phyloP scores from a whole-genome alignment of 306 rosid genomes.

The Cucurbita maxima region DNA sequence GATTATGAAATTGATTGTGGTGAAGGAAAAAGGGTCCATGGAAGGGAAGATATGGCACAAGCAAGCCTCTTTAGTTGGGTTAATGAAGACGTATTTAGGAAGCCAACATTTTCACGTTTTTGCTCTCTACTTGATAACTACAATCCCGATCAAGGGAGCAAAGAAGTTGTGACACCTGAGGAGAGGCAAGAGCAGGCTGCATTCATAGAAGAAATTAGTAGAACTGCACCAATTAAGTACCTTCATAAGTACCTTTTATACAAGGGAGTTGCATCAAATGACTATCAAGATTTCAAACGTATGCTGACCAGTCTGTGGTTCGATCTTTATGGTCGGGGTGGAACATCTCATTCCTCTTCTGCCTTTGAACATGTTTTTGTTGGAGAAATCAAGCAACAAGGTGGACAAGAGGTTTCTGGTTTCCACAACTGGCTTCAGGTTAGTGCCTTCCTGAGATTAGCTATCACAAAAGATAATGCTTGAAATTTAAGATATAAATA shows the following conservation, averaged over 20 bases:
- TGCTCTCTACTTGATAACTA: constrained; percentile 85
- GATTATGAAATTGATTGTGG: constrained; percentile 93
- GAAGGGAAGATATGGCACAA: constrained; percentile 59
- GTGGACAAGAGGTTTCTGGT: constrained; percentile 60
- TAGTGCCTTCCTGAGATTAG: neutral
- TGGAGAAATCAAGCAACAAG: constrained; percentile 67
- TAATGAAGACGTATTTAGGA: constrained; percentile 50
- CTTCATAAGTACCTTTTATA: constrained; percentile 61
- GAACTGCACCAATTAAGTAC: constrained; percentile 84
- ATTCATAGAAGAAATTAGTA: constrained; percentile 85
- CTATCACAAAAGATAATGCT: neutral
- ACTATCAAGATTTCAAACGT: constrained; percentile 58
- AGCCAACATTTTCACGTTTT: constrained; percentile 66
- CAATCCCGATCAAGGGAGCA: constrained; percentile 62
- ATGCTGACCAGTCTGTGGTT: constrained; percentile 57
- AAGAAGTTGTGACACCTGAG: constrained; percentile 81
- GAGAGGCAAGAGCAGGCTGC: constrained; percentile 91
- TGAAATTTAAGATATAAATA: neutral
- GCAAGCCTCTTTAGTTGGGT: constrained; percentile 66
- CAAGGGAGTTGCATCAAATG: constrained; percentile 42
- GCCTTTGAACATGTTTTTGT: constrained; percentile 96
- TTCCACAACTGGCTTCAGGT: constrained; percentile 99
- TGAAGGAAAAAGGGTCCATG: constrained; percentile 69
- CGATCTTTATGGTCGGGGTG: constrained; percentile 83
- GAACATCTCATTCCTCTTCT: constrained; percentile 76